These are phyloP conservation scores for Penicillium nucicola DNA, from an alignment of 495 filamentous ascomycete genomes.

Conservation along the genomic window DNA sequence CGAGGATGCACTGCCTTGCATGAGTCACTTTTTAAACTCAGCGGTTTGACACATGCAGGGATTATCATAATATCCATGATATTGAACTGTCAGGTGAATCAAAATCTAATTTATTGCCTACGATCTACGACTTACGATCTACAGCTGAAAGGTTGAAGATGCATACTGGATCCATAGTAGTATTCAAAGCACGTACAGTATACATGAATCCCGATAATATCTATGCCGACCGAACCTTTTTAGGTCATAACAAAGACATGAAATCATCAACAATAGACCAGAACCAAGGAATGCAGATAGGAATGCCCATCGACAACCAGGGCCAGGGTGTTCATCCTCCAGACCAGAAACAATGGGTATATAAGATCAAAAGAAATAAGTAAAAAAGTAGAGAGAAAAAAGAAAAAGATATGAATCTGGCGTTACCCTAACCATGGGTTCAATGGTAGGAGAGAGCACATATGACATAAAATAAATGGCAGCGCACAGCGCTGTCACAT, in stretches of 20 bases:
- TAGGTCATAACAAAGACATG: slow-evolving; percentile 12
- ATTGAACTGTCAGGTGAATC: too few relatives aligned
- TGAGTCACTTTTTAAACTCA: slow-evolving; percentile 6
- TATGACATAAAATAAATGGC: slow-evolving; percentile 6
- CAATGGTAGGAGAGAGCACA: slow-evolving; percentile 1
- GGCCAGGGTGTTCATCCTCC: neutral
- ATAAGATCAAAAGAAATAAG: slow-evolving; percentile 4
- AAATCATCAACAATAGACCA: slow-evolving; percentile 9
- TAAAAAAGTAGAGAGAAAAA: neutral
- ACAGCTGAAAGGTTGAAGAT: neutral
- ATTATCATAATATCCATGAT: neutral
- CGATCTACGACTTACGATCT: neutral
- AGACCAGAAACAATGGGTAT: slow-evolving; percentile 16
- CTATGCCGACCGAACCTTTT: slow-evolving; percentile 7
- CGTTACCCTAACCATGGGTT: slow-evolving; percentile 5
- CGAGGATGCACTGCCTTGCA: slow-evolving; percentile 2
- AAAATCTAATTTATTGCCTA: neutral
- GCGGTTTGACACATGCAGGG: slow-evolving; percentile 1
- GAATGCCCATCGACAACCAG: neutral
- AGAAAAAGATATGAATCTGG: neutral
- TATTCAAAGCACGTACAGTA: slow-evolving; percentile 6
- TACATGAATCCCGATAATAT: slow-evolving; percentile 1
- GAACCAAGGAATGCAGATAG: slow-evolving; percentile 3
- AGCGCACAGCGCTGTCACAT: slow-evolving; percentile 18
- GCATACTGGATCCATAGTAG: neutral